Percentiles rank a stretch among this genome's conserved stretches.
These are phyloP conservation scores for Fusarium buharicum DNA, from an alignment of 2,329 filamentous ascomycete genomes.

Conservation along the genomic window DNA sequence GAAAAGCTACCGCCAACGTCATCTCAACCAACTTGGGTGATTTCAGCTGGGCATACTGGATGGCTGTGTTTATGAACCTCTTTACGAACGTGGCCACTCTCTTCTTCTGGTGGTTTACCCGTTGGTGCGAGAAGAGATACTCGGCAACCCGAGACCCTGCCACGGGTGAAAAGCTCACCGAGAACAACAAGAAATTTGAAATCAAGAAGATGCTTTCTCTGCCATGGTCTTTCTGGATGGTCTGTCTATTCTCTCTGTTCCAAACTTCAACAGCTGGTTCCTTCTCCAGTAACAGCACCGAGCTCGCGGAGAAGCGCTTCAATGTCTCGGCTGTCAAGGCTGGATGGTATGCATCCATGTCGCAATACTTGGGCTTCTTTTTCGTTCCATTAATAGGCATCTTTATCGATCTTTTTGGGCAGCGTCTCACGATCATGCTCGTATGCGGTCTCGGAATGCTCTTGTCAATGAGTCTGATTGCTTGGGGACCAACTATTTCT, in stretches of 20 bases:
- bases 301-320: constrained; percentile 69
- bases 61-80: constrained; percentile 70
- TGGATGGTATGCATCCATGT: constrained; percentile 68
- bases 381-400: constrained; percentile 65
- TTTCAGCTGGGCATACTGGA: constrained; percentile 72
- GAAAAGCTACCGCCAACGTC: constrained; percentile 68
- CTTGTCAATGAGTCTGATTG: constrained; percentile 64
- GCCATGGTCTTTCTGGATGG: constrained; percentile 69
- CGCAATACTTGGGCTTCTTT: constrained; percentile 68
- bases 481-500: constrained; percentile 58
- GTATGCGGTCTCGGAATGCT: constrained; percentile 62
- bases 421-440: constrained; percentile 64
- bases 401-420: constrained; percentile 66
- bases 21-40: constrained; percentile 67
- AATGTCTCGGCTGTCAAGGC: constrained; percentile 63
- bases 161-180: constrained; percentile 68
- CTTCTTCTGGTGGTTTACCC: constrained; percentile 66
- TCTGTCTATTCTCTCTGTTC: constrained; percentile 66
- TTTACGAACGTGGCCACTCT: constrained; percentile 68
- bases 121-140: constrained; percentile 60
- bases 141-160: constrained; percentile 61
- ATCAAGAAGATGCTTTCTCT: constrained; percentile 64
- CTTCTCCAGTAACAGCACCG: constrained; percentile 68
- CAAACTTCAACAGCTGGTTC: constrained; percentile 66
- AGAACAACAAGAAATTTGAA: constrained; percentile 68